Evolutionary conservation across 2,329 filamentous ascomycete genomes (phyloP), one percentile per base, ranked within the genome.

Genomic region (Botrytis fabae): DNA sequence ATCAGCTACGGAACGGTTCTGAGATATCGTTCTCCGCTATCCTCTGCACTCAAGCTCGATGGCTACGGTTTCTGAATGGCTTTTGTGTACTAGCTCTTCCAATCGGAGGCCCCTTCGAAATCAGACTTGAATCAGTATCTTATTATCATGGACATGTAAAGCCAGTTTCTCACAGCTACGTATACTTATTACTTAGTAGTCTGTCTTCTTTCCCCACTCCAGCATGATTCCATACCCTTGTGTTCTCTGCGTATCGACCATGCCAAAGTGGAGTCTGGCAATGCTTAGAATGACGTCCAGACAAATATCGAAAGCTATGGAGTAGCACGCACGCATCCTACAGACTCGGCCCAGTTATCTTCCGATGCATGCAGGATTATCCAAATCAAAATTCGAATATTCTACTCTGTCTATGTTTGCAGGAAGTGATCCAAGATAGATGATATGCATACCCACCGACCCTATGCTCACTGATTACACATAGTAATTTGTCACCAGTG

Each of bases 401-500:
- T 22, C 28, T 28, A 38, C 35, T 38, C 35, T 38, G 38, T 38
- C 22, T 28, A 32, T 2, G 3, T 64, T 32, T 32, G n/a, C 25
- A 40, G 25, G 22, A 51, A 4, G 32, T 40, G 48, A 28, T 12
- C n/a, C 32, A 63, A 12, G 25, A 40, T 54, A 5, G 40, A 42
- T 42, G 35, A 32, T 16, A 32, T 44, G 35, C 28, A 12, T 44
- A 35, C 32, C 32, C 32, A 32, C 32, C 32, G 32, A 42, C 22
- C 14, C n/a, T 28, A 18, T 51, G 57, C 54, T 70, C 22, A 51
- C 32, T 42, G 46, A 60, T n/a, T 44, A 63, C 46, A 28, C 25
- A 44, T 44, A 35, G 32, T n/a, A 35, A 65, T 54, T 71, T 64
- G 69, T 65, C 69, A 65, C 46, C 44, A 20, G n/a, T 8, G 18